Base-by-base conservation (phyloP, 345 rosid genomes). In the Brassica rapa region DNA sequence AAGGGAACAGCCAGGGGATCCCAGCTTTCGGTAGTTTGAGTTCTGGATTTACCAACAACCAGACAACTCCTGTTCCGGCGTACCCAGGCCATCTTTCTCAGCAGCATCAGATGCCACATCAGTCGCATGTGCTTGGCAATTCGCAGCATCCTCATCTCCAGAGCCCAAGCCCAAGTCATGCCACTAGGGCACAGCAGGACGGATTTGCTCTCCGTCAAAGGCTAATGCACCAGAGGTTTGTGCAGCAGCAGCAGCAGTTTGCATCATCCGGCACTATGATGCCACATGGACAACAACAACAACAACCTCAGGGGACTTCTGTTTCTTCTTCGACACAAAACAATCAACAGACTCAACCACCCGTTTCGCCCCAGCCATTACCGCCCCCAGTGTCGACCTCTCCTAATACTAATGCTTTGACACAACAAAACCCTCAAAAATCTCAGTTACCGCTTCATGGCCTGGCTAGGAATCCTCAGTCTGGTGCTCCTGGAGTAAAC, bases 1-100 rank as follows among this genome's bases (percentile, higher is more conserved):
- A 90, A 81, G 94, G 90, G 67, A 90, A 73, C 75, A 75, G 78
- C 78, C 96, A 84, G 71, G 96, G 90, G 74, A 75, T 85, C 84
- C 86, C 93, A 69, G 87, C 89, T 78, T 90, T 89, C 78, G 87
- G 83, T 83, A 90, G 90, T 39, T 41, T 91, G 82, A 90, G 87
- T 81, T 77, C 97, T 81, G 85, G 88, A 62, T 91, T 90, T 79
- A 82, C 94, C 66, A 91, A 86, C 66, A 91, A 86, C 83, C 94
- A 86, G 88, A 85, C 92, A 27, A 83, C 89, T 33, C 68, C 91
- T 62, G 87, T 77, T 81, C 93, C 88, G 86, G 74, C 88, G 6
- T 91, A 86, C 81, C 82, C 87, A 55, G 91, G 85, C 75, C 98
- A 93, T 87, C 77, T 88, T 64, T 91, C 90, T 84, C 90, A 84